These are phyloP conservation scores for Trametes meyenii DNA, from an alignment of 768 basidiomycete species.

Conservation along the genomic window DNA sequence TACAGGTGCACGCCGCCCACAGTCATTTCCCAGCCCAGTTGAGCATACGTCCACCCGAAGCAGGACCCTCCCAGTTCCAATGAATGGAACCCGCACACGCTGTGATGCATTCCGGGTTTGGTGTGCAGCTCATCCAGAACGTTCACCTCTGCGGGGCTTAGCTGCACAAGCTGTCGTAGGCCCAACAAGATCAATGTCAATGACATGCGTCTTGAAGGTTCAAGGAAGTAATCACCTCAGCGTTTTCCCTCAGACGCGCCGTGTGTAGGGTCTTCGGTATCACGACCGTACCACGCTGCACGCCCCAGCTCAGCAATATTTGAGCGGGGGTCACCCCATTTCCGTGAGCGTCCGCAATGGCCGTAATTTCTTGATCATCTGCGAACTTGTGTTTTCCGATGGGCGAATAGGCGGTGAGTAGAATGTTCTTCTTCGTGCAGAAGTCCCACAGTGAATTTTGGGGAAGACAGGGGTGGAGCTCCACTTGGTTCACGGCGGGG, in stretches of 20 bases:
- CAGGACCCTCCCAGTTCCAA: conserved; percentile 31
- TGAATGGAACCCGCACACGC: conserved; percentile 15
- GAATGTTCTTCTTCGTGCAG: conserved; percentile 59
- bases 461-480: conserved; percentile 71
- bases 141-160: conserved; percentile 1
- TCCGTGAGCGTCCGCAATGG: conserved; percentile 48
- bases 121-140: conserved; percentile 1
- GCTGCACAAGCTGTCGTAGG: not conserved
- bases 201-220: not conserved
- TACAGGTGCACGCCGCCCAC: conserved; percentile 13
- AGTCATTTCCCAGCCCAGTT: conserved; percentile 39
- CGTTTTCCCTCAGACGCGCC: conserved; percentile 51
- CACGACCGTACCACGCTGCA: conserved; percentile 44
- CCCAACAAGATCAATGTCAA: not conserved
- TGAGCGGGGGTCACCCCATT: conserved; percentile 42
- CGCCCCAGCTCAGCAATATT: conserved; percentile 54
- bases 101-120: conserved; percentile 14
- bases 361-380: conserved; percentile 44
- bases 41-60: conserved; percentile 41
- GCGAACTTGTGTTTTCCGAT: conserved; percentile 42
- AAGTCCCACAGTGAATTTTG: conserved; percentile 59
- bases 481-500: conserved; percentile 72
- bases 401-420: conserved; percentile 67
- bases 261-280: conserved; percentile 49
- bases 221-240: conserved; percentile 38